Percentiles rank a stretch among this genome's conserved stretches.
These are phyloP conservation scores for Solanum acaule DNA, from an alignment of 257 asterid species.

Conservation along the genomic window DNA sequence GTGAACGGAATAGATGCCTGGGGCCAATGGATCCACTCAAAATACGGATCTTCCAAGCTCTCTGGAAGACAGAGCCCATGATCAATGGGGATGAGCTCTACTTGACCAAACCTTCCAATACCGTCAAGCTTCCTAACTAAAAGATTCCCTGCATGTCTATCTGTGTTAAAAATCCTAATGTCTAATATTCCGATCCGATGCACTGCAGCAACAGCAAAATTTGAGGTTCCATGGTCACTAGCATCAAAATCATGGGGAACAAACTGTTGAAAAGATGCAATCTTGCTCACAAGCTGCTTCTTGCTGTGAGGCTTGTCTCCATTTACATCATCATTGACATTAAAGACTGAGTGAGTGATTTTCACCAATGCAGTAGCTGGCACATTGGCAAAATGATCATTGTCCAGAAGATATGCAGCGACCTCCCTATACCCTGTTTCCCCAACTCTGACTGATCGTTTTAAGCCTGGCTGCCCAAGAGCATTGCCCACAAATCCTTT, in stretches of 20 bases:
- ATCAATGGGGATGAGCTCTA: constrained; percentile 85
- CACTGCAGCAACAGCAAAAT: constrained; percentile 81
- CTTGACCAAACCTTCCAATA: constrained; percentile 76
- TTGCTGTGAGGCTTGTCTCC: constrained; percentile 41
- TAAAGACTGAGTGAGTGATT: constrained; percentile 80
- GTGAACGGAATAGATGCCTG: constrained; percentile 96
- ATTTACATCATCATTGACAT: constrained; percentile 78
- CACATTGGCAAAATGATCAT: constrained; percentile 81
- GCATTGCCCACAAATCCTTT: constrained; percentile 95
- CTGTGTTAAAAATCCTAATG: constrained; percentile 91
- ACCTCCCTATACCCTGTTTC: constrained; percentile 95
- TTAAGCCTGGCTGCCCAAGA: constrained; percentile 91
- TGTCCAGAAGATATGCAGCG: constrained; percentile 90
- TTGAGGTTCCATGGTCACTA: constrained; percentile 91
- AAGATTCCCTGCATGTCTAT: constrained; percentile 94
- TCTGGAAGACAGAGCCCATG: constrained; percentile 98
- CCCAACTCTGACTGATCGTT: constrained; percentile 85
- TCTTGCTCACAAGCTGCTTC: constrained; percentile 70
- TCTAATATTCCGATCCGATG: constrained; percentile 96
- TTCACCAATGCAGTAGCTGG: constrained; percentile 90
- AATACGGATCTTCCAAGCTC: constrained; percentile 89
- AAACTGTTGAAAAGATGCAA: constrained; percentile 85
- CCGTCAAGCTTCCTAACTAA: constrained; percentile 89
- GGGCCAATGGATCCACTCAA: constrained; percentile 99
- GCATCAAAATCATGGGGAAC: constrained; percentile 91